These are phyloP conservation scores for Ceratobasidium sp. DNA, from an alignment of 1,284 basidiomycete genomes.

Conservation along the genomic window DNA sequence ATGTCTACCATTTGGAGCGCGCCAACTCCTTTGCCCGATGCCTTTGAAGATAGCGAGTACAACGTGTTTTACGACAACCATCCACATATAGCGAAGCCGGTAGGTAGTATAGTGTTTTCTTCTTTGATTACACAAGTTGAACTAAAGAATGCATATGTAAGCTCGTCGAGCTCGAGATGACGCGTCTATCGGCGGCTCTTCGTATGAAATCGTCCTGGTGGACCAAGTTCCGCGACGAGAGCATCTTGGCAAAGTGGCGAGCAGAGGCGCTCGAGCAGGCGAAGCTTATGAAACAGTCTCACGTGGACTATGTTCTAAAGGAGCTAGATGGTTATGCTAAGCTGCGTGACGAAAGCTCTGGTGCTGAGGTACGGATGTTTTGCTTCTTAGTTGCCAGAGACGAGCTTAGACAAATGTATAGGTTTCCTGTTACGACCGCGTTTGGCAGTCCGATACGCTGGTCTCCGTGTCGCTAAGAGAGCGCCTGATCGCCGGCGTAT, in stretches of 20 bases:
- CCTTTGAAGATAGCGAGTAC: neutral
- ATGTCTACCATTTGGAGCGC: too few species aligned
- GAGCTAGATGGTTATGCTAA: conserved; percentile 62
- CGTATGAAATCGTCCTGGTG: conserved; percentile 61
- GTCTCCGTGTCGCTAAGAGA: conserved; percentile 7
- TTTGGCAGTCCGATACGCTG: conserved; percentile 41
- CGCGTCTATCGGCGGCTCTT: conserved; percentile 59
- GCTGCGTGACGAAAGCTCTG: conserved; percentile 56
- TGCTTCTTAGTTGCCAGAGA: neutral
- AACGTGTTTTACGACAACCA: neutral
- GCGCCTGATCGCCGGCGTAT: conserved; percentile 48
- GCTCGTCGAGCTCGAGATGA: conserved; percentile 64
- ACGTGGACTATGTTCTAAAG: conserved; percentile 64
- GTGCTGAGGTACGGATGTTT: conserved; percentile 53
- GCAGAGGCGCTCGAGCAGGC: conserved; percentile 52
- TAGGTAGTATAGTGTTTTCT: neutral
- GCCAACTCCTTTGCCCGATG: conserved; percentile 10
- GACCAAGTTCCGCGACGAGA: conserved; percentile 52
- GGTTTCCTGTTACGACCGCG: conserved; percentile 48
- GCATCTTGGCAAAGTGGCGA: conserved; percentile 54
- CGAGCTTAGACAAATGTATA: conserved; percentile 48
- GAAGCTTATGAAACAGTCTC: conserved; percentile 54
- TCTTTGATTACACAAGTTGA: neutral
- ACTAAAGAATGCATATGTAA: conserved; percentile 45
- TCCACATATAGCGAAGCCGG: neutral